Base-by-base conservation (phyloP, 148 eudicot genomes). In the Fallopia convolvulus region DNA sequence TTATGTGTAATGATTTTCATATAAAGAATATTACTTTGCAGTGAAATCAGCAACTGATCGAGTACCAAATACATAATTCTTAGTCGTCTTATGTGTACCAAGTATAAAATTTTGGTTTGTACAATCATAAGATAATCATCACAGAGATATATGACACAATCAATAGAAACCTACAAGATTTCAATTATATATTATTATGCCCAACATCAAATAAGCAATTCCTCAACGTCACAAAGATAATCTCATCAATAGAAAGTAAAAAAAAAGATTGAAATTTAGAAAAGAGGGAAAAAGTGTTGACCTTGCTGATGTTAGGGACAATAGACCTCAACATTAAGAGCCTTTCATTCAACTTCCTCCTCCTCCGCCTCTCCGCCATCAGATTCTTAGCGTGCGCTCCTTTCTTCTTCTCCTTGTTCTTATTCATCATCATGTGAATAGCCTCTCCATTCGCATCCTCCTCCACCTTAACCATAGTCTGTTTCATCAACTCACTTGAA, bases 231-330 rank as follows among this genome's bases (percentile, higher is more conserved):
- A 48, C 14, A 48, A 2, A 12, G 52, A 48, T 48, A 48, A 48
- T 26, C 30, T 26, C 30, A 26, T 10, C 52, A 48, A 10, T 47
- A 13, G 50, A 15, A 15, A 50, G 18, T 50, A 3, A 14, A 50
- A 4, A 15, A 52, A 52, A 52, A 52, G 12, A n/a, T 36, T 6
- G 8, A n/a, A 56, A 56, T 56, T 20, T 21, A 0, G 15, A 66
- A 46, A 77, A 13, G 33, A 15, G 1, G 6, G 3, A 17, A 32
- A 26, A 56, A 6, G 0, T n/a, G 23, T 21, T 53, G 18, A 82
- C 92, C 92, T 87, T 90, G 83, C 89, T 90, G 74, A 90, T 90
- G 75, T 87, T 90, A 47, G 94, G 94, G n/a, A 90, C 92, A 75
- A 90, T 86, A 63, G 94, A 89, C 55, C 94, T 85, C 77, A 90